These are phyloP conservation scores for Omphalotus olearius DNA, from an alignment of 1,284 basidiomycete genomes.

Conservation along the genomic window DNA sequence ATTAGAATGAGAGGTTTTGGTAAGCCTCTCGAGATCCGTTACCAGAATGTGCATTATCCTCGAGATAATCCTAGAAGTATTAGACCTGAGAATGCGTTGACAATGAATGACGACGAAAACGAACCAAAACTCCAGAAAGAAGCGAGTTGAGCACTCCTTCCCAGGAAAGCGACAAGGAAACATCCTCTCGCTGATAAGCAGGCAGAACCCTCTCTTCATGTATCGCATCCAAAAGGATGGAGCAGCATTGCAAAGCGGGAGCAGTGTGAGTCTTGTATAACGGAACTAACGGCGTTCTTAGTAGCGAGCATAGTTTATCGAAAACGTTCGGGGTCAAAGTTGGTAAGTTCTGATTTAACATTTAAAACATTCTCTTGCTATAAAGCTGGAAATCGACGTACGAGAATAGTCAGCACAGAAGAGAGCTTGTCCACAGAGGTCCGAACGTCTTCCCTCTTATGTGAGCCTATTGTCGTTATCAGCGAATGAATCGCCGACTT, in stretches of 20 bases:
- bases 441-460: constrained; percentile 16
- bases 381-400: constrained; percentile 15
- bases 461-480: constrained; percentile 17
- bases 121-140: constrained; percentile 36
- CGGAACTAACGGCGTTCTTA: constrained; percentile 31
- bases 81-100: neutral
- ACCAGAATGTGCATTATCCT: neutral
- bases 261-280: constrained; percentile 31
- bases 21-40: neutral
- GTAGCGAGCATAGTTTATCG: constrained; percentile 25
- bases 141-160: constrained; percentile 32
- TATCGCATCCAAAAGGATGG: constrained; percentile 28
- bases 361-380: neutral
- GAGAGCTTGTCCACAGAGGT: constrained; percentile 24
- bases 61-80: constrained; percentile 11
- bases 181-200: constrained; percentile 14
- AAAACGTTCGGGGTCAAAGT: constrained; percentile 25
- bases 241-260: constrained; percentile 28
- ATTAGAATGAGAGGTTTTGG: constrained; percentile 8
- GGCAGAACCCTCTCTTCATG: constrained; percentile 25
- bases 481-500: constrained; percentile 21
- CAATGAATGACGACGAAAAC: constrained; percentile 8
- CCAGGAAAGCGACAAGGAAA: constrained; percentile 25
- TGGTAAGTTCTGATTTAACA: constrained; percentile 27
- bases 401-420: constrained; percentile 29